phyloP scores from a whole-genome alignment of 2,329 filamentous ascomycete genomes.

The Hypocrella siamensis region DNA sequence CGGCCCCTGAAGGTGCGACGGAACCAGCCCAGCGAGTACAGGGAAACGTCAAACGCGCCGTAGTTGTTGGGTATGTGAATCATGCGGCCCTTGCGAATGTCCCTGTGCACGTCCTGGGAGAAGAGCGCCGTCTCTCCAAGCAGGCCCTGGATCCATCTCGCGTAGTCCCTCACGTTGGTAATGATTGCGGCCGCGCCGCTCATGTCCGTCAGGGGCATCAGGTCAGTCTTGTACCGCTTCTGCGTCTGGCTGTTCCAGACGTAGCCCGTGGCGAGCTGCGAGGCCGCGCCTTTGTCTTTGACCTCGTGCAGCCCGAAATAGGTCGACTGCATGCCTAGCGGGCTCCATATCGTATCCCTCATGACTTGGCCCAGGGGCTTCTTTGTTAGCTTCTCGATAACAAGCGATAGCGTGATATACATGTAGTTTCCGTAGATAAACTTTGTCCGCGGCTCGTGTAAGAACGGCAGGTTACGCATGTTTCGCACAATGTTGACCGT shows the following conservation, averaged over 20 bases:
- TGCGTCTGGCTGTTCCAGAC: not conserved
- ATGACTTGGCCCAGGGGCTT: slow-evolving; percentile 23
- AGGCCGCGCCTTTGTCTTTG: slow-evolving; percentile 5
- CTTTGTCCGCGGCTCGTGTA: slow-evolving; percentile 24
- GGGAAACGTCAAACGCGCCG: slow-evolving; percentile 5
- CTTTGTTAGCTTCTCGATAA: slow-evolving; percentile 25
- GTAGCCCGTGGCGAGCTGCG: slow-evolving; percentile 5
- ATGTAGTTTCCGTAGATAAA: slow-evolving; percentile 37
- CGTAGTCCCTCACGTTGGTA: not conserved
- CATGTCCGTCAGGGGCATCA: not conserved
- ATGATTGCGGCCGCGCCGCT: not conserved
- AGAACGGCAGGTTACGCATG: slow-evolving; percentile 27
- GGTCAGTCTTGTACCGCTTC: not conserved
- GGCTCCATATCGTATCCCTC: slow-evolving; percentile 23
- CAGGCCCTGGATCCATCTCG: slow-evolving; percentile 1
- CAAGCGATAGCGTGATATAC: slow-evolving; percentile 26
- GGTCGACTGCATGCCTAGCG: slow-evolving; percentile 30
- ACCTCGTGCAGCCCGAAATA: slow-evolving; percentile 16
- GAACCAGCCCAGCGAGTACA: slow-evolving; percentile 16
- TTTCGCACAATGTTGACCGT: slow-evolving; percentile 22
- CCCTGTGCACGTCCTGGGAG: not conserved
- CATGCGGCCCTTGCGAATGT: not conserved
- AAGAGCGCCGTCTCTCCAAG: not conserved
- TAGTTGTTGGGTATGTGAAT: not conserved
- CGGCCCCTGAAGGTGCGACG: slow-evolving; percentile 11